phyloP scores from a whole-genome alignment of 2,329 filamentous ascomycete genomes.

The Ceratocystis cacaofunesta region DNA sequence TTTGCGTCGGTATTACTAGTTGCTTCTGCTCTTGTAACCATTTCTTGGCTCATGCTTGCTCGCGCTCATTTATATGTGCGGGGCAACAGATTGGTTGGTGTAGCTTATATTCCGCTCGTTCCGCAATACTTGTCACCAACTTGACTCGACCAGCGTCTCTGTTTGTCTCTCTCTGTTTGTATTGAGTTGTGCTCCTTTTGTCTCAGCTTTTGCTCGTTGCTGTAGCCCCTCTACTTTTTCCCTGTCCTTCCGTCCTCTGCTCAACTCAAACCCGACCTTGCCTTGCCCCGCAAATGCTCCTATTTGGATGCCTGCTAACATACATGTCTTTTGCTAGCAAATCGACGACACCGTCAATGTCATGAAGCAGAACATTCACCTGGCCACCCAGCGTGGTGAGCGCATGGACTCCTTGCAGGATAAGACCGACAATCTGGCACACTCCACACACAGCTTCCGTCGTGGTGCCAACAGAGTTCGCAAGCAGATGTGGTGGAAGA shows the following conservation, averaged over 20 bases:
- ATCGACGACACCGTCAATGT: slow-evolving; percentile 90
- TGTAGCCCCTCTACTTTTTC: background rate
- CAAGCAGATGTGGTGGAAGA: slow-evolving; percentile 99
- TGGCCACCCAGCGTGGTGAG: slow-evolving; percentile 84
- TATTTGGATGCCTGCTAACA: slow-evolving; percentile 17
- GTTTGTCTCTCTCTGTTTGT: background rate
- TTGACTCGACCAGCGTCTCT: background rate
- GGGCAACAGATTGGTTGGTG: background rate
- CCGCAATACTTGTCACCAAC: slow-evolving; percentile 1
- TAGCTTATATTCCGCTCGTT: background rate
- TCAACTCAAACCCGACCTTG: background rate
- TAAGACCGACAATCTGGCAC: slow-evolving; percentile 87
- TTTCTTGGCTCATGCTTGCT: background rate
- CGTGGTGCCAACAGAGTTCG: slow-evolving; percentile 90
- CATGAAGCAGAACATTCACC: slow-evolving; percentile 96
- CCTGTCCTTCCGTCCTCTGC: background rate
- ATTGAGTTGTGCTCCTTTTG: background rate
- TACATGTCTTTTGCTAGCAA: slow-evolving; percentile 46
- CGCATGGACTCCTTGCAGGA: slow-evolving; percentile 76
- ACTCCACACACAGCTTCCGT: slow-evolving; percentile 88
- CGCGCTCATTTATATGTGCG: background rate
- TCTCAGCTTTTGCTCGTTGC: background rate
- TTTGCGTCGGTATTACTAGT: background rate
- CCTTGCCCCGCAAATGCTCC: background rate
- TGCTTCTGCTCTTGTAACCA: background rate